These are phyloP conservation scores for Phytophthora pini DNA, from an alignment of 352 stramenopile species.

Conservation along the genomic window DNA sequence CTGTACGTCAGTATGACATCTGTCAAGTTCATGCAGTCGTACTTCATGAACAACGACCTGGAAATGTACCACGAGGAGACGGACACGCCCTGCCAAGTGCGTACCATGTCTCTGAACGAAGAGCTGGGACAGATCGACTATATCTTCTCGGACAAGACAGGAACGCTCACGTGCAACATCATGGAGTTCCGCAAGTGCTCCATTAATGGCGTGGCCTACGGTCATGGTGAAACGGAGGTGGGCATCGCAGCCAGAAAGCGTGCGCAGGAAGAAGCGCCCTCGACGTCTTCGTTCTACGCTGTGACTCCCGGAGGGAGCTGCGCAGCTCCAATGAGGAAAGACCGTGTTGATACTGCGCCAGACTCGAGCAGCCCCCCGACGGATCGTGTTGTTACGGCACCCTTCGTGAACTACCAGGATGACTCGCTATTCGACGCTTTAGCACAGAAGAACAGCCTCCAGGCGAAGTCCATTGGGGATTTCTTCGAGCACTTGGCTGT, in stretches of 20 bases:
- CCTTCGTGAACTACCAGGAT: slow-evolving; percentile 91
- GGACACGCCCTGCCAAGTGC: slow-evolving; percentile 92
- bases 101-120: slow-evolving; percentile 94
- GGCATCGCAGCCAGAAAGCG: slow-evolving; percentile 76
- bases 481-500: slow-evolving; percentile 92
- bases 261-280: slow-evolving; percentile 50
- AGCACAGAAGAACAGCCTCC: slow-evolving; percentile 40
- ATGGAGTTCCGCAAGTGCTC: slow-evolving; percentile 98
- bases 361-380: slow-evolving; percentile 31
- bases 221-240: slow-evolving; percentile 88
- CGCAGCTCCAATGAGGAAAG: slow-evolving; percentile 41
- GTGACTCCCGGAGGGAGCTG: slow-evolving; percentile 32
- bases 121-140: slow-evolving; percentile 94
- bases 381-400: slow-evolving; percentile 70
- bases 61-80: slow-evolving; percentile 95
- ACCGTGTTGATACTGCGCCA: slow-evolving; percentile 36
- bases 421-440: slow-evolving; percentile 75
- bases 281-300: slow-evolving; percentile 40
- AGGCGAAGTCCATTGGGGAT: slow-evolving; percentile 55
- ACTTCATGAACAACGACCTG: slow-evolving; percentile 92
- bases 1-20: slow-evolving; percentile 96
- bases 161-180: slow-evolving; percentile 95
- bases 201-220: slow-evolving; percentile 94
- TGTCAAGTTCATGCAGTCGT: slow-evolving; percentile 93
- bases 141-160: slow-evolving; percentile 96